These are phyloP conservation scores for Coemansia sp. DNA, from an alignment of 192 early-diverging fungal species.

Conservation along the genomic window DNA sequence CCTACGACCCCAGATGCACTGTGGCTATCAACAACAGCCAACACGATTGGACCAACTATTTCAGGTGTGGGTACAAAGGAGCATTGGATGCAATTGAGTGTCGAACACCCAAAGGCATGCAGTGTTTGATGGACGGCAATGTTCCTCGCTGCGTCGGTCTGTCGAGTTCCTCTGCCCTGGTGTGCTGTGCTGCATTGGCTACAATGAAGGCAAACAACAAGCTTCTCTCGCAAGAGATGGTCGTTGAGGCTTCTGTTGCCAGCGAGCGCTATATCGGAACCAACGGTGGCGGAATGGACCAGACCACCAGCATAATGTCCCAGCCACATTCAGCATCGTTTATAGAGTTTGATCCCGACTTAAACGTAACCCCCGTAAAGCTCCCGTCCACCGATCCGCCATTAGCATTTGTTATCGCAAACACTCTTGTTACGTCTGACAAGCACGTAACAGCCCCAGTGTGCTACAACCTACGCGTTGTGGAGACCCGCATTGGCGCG, in stretches of 20 bases:
- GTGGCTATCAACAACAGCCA: slow-evolving; percentile 64
- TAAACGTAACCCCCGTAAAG: slow-evolving; percentile 60
- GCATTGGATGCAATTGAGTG: slow-evolving; percentile 35
- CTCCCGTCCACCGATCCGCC: slow-evolving; percentile 60
- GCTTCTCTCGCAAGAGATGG: slow-evolving; percentile 15
- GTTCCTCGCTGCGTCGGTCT: slow-evolving; percentile 84
- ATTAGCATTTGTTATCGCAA: slow-evolving; percentile 83
- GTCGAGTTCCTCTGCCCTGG: slow-evolving; percentile 83
- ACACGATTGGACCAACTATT: slow-evolving; percentile 84
- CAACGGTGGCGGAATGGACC: slow-evolving; percentile 78
- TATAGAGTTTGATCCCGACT: slow-evolving; percentile 80
- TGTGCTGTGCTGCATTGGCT: slow-evolving; percentile 73
- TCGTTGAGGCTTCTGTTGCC: slow-evolving; percentile 70
- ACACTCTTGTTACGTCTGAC: slow-evolving; percentile 81
- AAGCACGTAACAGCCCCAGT: slow-evolving; percentile 84
- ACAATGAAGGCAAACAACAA: slow-evolving; percentile 34
- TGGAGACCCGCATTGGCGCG: slow-evolving; percentile 84
- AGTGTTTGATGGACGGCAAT: slow-evolving; percentile 72
- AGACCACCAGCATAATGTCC: slow-evolving; percentile 83
- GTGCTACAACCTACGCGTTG: slow-evolving; percentile 91
- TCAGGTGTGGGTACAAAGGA: slow-evolving; percentile 75
- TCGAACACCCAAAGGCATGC: slow-evolving; percentile 51
- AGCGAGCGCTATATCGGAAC: slow-evolving; percentile 81
- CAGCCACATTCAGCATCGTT: slow-evolving; percentile 66
- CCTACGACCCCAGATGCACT: slow-evolving; percentile 12